Percentiles rank a stretch among this genome's conserved stretches.
These are phyloP conservation scores for Hypoxylon sp. DNA, from an alignment of 2,329 filamentous ascomycete genomes.

Conservation along the genomic window DNA sequence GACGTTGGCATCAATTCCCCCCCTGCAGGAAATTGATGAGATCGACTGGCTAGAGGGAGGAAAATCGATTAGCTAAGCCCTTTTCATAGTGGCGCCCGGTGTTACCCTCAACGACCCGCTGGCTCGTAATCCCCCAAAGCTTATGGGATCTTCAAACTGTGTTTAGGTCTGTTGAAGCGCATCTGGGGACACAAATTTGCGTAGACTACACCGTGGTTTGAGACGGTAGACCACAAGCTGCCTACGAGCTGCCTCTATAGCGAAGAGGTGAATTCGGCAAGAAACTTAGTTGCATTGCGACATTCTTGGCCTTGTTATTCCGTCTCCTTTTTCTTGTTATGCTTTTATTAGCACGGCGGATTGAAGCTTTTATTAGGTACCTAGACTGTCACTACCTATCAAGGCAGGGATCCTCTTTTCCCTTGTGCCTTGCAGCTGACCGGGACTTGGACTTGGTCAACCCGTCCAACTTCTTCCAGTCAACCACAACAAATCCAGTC, in stretches of 20 bases:
- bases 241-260: too few species aligned
- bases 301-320: conserved; percentile 19
- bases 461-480: conserved; percentile 18
- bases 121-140: conserved; percentile 25
- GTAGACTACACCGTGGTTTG: background rate
- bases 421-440: conserved; percentile 26
- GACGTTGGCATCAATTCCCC: conserved; percentile 10
- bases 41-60: conserved; percentile 17
- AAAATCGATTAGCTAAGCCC: conserved; percentile 32
- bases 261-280: conserved; percentile 5
- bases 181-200: conserved; percentile 10
- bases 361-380: conserved; percentile 38
- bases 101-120: conserved; percentile 38
- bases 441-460: conserved; percentile 24
- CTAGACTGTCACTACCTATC: conserved; percentile 24
- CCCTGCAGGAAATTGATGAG: conserved; percentile 22
- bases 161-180: conserved; percentile 31
- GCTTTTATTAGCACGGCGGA: conserved; percentile 26
- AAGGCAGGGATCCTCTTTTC: conserved; percentile 43
- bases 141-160: conserved; percentile 31
- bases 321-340: conserved; percentile 22
- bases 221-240: background rate
- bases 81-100: conserved; percentile 31
- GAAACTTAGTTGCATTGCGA: conserved; percentile 27
- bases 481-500: conserved; percentile 45